A percentile compares a stretch with the other conserved stretches of the same genome.
Evolutionary conservation across 2,329 filamentous ascomycete genomes (phyloP).

Genomic region (Colletotrichum tropicale): DNA sequence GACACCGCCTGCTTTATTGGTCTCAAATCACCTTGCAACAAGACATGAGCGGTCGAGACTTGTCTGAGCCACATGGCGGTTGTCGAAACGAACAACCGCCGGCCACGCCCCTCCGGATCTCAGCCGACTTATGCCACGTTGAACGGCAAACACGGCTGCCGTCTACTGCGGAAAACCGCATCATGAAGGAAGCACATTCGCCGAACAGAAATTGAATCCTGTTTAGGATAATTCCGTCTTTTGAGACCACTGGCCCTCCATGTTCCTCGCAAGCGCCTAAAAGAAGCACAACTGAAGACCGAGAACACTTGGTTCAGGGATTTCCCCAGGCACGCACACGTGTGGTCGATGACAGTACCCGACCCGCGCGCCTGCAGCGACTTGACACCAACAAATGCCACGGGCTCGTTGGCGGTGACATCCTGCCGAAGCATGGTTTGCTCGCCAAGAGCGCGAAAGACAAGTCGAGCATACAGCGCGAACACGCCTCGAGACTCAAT

Average conservation of each 20-base stretch:
- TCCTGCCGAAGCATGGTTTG: neutral
- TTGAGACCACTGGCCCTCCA: neutral
- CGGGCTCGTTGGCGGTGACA: neutral
- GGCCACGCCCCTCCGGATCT: neutral
- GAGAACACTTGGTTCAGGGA: neutral
- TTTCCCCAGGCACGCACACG: neutral
- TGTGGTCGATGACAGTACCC: neutral
- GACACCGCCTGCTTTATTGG: neutral
- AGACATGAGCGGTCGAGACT: neutral
- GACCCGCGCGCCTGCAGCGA: neutral
- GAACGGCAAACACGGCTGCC: neutral
- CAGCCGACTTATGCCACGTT: neutral
- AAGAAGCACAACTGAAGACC: neutral
- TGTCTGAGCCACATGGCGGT: neutral
- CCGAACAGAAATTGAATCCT: neutral
- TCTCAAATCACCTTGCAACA: neutral
- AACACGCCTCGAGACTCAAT: neutral
- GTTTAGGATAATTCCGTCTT: neutral
- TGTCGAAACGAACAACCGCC: neutral
- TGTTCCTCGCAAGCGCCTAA: neutral
- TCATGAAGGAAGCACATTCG: neutral
- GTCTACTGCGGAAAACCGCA: neutral
- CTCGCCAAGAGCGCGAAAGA: neutral
- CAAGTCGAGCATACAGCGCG: neutral
- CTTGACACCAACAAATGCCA: neutral